A percentile compares a stretch with the other conserved stretches of the same genome.
These are phyloP conservation scores for Ganoderma resinaceum DNA, from an alignment of 1,284 basidiomycete genomes.

Conservation along the genomic window DNA sequence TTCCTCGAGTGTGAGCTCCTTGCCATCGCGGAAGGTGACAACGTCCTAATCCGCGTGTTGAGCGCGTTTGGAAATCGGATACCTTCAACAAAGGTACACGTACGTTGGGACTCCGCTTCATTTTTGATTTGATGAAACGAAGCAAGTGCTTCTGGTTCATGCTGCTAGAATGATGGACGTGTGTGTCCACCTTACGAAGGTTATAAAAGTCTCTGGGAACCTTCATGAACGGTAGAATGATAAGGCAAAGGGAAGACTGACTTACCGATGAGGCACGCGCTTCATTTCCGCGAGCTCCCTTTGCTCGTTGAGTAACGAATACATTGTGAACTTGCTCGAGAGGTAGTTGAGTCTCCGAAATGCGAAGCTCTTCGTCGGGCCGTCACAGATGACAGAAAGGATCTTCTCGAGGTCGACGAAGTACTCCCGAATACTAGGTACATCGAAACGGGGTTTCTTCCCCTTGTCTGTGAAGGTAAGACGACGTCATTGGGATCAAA, in stretches of 20 bases:
- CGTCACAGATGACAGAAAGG: constrained; percentile 87
- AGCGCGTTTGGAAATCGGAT: not conserved
- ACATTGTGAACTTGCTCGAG: constrained; percentile 96
- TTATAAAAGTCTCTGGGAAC: constrained; percentile 94
- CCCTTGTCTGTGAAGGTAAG: constrained; percentile 24
- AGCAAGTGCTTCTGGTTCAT: constrained; percentile 99
- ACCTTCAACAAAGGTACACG: constrained; percentile 30
- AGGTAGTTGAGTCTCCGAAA: constrained; percentile 94
- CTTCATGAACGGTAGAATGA: not conserved
- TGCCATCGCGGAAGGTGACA: constrained; percentile 94
- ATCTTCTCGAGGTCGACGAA: constrained; percentile 96
- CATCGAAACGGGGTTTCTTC: constrained; percentile 72
- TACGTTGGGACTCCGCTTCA: constrained; percentile 84
- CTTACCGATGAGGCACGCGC: constrained; percentile 78
- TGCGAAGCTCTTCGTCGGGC: constrained; percentile 96
- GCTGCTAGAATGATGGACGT: constrained; percentile 97
- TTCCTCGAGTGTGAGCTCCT: constrained; percentile 88
- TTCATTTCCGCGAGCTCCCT: constrained; percentile 98
- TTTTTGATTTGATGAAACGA: constrained; percentile 98
- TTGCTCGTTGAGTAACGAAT: constrained; percentile 92
- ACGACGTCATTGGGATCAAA: not conserved
- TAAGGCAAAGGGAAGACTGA: constrained; percentile 20
- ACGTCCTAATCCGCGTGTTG: constrained; percentile 69
- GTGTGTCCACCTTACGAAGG: constrained; percentile 97
- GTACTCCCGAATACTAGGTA: constrained; percentile 93